Percentiles rank a stretch among this genome's conserved stretches.
phyloP scores from a whole-genome alignment of 108 stramenopile species.

The Schizochytrium sp. region DNA sequence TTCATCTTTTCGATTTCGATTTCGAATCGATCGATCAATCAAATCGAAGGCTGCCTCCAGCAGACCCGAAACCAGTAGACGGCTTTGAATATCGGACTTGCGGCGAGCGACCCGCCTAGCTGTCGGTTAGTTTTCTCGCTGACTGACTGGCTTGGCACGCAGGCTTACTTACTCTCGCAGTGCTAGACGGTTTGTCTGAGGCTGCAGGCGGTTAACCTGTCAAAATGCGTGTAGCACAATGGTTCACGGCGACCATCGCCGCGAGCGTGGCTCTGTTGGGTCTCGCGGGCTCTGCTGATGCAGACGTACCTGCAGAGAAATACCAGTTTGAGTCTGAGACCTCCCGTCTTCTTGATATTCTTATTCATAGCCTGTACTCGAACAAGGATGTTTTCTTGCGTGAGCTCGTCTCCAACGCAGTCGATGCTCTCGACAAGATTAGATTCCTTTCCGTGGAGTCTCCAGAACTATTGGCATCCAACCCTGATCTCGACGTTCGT shows the following conservation, averaged over 20 bases:
- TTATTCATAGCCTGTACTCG: slow-evolving; percentile 99
- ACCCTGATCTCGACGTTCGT: slow-evolving; percentile 86
- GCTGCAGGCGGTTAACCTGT: too few relatives aligned
- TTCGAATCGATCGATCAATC: too few relatives aligned
- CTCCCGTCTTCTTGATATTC: slow-evolving; percentile 97
- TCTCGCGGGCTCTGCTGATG: neutral
- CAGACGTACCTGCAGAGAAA: slow-evolving; percentile 62
- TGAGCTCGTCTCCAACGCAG: slow-evolving; percentile 96
- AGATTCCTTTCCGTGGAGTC: slow-evolving; percentile 88
- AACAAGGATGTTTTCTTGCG: slow-evolving; percentile 97
- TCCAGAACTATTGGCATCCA: slow-evolving; percentile 82
- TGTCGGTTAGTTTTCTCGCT: too few relatives aligned
- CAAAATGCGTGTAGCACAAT: neutral
- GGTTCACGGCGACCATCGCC: slow-evolving; percentile 4
- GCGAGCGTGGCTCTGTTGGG: slow-evolving; percentile 17
- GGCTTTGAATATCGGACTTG: too few relatives aligned
- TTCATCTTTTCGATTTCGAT: too few relatives aligned
- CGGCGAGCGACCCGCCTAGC: too few relatives aligned
- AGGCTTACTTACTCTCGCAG: too few relatives aligned
- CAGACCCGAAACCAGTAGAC: too few relatives aligned
- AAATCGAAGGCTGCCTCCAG: too few relatives aligned
- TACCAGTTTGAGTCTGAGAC: slow-evolving; percentile 97
- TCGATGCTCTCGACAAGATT: slow-evolving; percentile 98
- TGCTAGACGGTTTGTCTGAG: too few relatives aligned
- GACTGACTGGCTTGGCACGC: too few relatives aligned